These are phyloP conservation scores for Claviceps fusiformis DNA, from an alignment of 2,329 filamentous ascomycete genomes.

Conservation along the genomic window DNA sequence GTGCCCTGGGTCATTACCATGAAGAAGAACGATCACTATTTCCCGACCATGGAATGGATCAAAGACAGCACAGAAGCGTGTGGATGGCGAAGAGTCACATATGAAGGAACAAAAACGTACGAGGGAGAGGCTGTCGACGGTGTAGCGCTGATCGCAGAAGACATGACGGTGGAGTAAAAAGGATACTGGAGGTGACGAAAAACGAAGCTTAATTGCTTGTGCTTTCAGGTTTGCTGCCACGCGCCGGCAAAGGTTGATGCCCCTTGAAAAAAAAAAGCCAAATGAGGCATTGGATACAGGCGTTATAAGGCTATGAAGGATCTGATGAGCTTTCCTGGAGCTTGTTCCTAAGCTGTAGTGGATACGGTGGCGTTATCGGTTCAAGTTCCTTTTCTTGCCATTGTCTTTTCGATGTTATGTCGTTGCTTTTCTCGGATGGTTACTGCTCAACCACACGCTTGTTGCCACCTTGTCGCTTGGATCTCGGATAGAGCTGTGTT, in stretches of 20 bases:
- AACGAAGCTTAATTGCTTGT: not conserved
- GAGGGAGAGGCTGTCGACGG: slow-evolving; percentile 41
- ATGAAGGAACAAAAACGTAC: slow-evolving; percentile 40
- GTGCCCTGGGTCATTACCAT: slow-evolving; percentile 99
- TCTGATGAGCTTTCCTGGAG: slow-evolving; percentile 17
- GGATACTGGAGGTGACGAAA: not conserved
- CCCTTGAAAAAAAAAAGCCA: not conserved
- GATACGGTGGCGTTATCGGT: slow-evolving; percentile 4
- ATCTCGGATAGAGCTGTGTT: slow-evolving; percentile 1
- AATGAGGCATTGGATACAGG: slow-evolving; percentile 13
- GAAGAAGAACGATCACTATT: slow-evolving; percentile 99
- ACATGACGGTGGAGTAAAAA: slow-evolving; percentile 28
- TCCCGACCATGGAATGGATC: slow-evolving; percentile 57
- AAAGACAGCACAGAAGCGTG: slow-evolving; percentile 45
- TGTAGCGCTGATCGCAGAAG: slow-evolving; percentile 27
- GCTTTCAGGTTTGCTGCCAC: not conserved
- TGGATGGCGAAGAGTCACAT: slow-evolving; percentile 50
- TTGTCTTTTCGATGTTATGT: not conserved
- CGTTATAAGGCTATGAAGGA: slow-evolving; percentile 25
- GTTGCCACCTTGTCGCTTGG: not conserved
- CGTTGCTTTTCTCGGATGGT: not conserved
- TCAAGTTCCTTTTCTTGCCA: not conserved
- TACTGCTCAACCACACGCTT: not conserved
- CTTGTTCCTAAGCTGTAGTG: slow-evolving; percentile 10
- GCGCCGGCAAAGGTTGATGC: slow-evolving; percentile 5